phyloP scores from a whole-genome alignment of 306 rosid species.

The Cucurbita moschata region DNA sequence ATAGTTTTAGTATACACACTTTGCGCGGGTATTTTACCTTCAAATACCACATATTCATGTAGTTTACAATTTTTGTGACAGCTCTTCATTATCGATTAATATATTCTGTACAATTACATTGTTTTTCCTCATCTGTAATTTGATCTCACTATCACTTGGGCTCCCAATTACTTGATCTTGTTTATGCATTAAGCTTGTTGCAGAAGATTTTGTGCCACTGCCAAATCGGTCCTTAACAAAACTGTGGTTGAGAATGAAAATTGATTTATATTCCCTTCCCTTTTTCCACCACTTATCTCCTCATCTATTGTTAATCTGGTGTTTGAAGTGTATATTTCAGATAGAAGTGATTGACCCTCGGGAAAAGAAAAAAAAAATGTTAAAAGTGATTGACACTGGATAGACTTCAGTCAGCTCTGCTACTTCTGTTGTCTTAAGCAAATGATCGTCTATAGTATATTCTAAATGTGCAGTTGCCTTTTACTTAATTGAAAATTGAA shows the following conservation, averaged over 20 bases:
- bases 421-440: neutral
- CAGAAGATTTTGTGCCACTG: neutral
- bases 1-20: neutral
- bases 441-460: neutral
- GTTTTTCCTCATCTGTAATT: neutral
- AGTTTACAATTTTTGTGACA: neutral
- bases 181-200: neutral
- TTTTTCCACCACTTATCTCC: neutral
- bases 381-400: neutral
- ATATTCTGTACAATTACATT: neutral
- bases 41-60: neutral
- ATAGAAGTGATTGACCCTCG: neutral
- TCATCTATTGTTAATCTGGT: neutral
- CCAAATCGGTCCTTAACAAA: neutral
- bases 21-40: neutral
- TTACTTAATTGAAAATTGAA: neutral
- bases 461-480: neutral
- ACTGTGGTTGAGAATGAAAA: neutral
- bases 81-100: neutral
- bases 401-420: neutral
- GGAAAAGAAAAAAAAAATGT: too few species aligned
- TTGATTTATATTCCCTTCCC: neutral
- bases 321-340: neutral
- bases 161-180: neutral
- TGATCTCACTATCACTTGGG: neutral